A percentile compares a stretch with the other conserved stretches of the same genome.
Evolutionary conservation across 352 stramenopile species (phyloP).

Genomic region (Phytophthora sojae): DNA sequence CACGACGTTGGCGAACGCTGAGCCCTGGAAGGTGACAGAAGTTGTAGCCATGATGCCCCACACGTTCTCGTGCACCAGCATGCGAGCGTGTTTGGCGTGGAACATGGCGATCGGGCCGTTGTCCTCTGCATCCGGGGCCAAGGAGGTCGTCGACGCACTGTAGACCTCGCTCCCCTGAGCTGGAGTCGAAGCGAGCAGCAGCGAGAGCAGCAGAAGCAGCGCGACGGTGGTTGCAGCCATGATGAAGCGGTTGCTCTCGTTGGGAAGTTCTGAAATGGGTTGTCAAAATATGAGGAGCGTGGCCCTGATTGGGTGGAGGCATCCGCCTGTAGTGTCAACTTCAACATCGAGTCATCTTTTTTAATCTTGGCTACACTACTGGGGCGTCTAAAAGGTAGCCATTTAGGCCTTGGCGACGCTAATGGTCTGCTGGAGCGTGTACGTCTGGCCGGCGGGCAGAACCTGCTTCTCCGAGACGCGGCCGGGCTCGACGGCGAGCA

Average conservation of each 20-base stretch:
- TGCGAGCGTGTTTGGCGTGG: conserved; percentile 55
- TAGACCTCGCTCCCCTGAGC: conserved; percentile 14
- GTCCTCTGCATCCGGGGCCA: conserved; percentile 6
- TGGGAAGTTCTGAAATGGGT: conserved; percentile 6
- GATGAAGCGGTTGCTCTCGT: no score
- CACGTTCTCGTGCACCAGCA: conserved; percentile 65
- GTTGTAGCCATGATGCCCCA: conserved; percentile 72
- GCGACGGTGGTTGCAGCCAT: no score
- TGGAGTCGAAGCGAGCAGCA: neutral
- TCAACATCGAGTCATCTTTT: conserved; percentile 26
- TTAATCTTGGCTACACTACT: neutral
- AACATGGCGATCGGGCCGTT: conserved; percentile 24
- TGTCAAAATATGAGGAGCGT: neutral
- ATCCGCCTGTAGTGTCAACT: conserved; percentile 13
- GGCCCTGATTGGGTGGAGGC: conserved; percentile 22
- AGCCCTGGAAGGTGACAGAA: conserved; percentile 56
- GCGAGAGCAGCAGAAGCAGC: conserved; percentile 8
- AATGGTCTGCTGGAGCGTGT: conserved; percentile 45
- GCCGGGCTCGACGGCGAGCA: conserved; percentile 97
- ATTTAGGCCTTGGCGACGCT: conserved; percentile 13
- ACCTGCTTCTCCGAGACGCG: conserved; percentile 57
- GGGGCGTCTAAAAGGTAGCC: neutral
- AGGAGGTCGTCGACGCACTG: conserved; percentile 15
- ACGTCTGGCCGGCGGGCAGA: conserved; percentile 53
- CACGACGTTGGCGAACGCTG: conserved; percentile 61